phyloP scores from a whole-genome alignment of 495 filamentous ascomycete genomes.

The Barbatosphaeria neglecta region DNA sequence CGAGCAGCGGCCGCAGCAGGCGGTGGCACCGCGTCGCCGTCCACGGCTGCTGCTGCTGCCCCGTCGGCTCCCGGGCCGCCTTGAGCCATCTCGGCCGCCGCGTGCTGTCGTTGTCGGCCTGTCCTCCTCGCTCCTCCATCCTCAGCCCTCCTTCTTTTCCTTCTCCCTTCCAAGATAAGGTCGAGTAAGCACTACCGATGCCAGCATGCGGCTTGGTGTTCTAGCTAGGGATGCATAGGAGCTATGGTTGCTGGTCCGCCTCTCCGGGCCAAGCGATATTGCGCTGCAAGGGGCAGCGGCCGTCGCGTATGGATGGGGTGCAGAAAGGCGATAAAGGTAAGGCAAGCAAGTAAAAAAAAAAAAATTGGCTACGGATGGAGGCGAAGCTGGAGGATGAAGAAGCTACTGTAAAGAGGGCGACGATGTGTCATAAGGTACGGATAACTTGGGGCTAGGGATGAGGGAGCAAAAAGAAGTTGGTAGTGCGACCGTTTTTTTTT shows the following conservation, averaged over 20 bases:
- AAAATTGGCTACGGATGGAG: background rate
- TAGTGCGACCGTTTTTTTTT: background rate
- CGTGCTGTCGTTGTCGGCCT: background rate
- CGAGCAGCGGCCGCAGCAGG: conserved; percentile 41
- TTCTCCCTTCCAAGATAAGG: too few species aligned
- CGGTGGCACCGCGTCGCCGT: conserved; percentile 45
- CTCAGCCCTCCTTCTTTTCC: too few species aligned
- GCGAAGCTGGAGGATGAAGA: too few species aligned
- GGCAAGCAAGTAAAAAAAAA: too few species aligned
- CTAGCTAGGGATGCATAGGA: background rate
- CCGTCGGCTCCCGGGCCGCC: background rate
- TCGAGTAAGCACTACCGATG: background rate
- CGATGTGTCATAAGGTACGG: too few species aligned
- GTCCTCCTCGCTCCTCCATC: background rate
- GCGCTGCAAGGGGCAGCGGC: background rate
- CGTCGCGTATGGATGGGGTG: too few species aligned
- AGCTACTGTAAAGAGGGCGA: too few species aligned
- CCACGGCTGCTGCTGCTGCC: too few species aligned
- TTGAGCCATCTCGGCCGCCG: background rate
- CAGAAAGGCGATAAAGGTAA: background rate
- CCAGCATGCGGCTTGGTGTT: too few species aligned
- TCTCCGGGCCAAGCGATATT: background rate
- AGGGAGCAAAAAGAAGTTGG: background rate
- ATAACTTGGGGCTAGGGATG: too few species aligned
- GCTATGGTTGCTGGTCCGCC: background rate